Percentiles rank a stretch among this genome's conserved stretches.
These are phyloP conservation scores for Boletellus ananas DNA, from an alignment of 768 basidiomycete species.

Conservation along the genomic window DNA sequence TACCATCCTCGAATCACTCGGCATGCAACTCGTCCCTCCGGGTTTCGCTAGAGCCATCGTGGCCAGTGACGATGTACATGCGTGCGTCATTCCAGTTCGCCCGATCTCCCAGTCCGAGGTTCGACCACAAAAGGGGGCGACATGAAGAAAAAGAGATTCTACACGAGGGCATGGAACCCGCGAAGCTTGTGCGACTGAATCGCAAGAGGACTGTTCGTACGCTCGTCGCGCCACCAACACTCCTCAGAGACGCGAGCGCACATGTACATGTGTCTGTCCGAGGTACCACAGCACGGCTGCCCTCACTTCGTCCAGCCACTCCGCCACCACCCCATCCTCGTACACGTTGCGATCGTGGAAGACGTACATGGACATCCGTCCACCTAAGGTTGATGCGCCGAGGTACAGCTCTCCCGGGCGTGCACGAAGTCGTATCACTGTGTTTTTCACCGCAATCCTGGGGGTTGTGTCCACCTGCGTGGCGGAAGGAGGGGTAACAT, in stretches of 20 bases:
- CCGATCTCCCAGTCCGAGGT: too few species aligned
- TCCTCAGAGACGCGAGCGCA: too few species aligned
- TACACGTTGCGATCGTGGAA: constrained; percentile 47
- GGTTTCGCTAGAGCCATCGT: too few species aligned
- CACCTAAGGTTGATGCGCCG: constrained; percentile 34
- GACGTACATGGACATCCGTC: constrained; percentile 32
- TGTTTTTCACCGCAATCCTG: constrained; percentile 9
- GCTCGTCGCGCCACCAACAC: too few species aligned
- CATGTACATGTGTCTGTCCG: constrained; percentile 7
- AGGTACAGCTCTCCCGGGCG: constrained; percentile 45
- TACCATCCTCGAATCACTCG: constrained; percentile 64
- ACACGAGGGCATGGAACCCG: too few species aligned
- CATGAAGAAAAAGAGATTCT: too few species aligned
- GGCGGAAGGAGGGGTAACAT: too few species aligned
- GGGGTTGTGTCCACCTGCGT: background rate
- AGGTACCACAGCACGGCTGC: constrained; percentile 33
- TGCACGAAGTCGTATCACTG: constrained; percentile 32
- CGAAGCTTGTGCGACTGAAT: too few species aligned
- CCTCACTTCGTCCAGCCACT: constrained; percentile 47
- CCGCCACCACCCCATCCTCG: constrained; percentile 35
- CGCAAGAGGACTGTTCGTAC: too few species aligned
- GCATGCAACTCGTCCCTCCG: constrained; percentile 69
- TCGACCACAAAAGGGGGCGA: too few species aligned
- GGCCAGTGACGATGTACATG: too few species aligned
- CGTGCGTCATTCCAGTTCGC: too few species aligned